Percentiles rank a stretch among this genome's conserved stretches.
Evolutionary conservation across 1,284 basidiomycete genomes (phyloP).

Genomic region (Apiotrichum brassicae): DNA sequence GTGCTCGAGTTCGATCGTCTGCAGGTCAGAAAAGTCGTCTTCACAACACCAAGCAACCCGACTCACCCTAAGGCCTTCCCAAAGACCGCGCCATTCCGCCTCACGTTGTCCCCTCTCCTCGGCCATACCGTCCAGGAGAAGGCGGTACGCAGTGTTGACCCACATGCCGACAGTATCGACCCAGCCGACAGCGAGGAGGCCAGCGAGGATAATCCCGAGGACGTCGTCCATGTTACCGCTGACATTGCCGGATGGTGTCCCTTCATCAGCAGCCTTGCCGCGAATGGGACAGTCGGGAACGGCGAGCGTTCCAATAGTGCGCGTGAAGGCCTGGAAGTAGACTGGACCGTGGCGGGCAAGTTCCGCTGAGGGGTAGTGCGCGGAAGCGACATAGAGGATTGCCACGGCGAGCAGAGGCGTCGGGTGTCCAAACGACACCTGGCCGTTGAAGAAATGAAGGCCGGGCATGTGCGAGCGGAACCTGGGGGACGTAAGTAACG

Average conservation of each 20-base stretch:
- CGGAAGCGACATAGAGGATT: conserved; percentile 18
- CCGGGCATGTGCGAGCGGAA: conserved; percentile 24
- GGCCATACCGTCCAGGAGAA: conserved; percentile 20
- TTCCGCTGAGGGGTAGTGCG: conserved; percentile 14
- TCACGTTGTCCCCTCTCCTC: conserved; percentile 14
- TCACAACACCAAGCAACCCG: background rate
- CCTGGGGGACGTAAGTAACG: background rate
- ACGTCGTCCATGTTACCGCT: conserved; percentile 21
- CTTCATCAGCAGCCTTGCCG: background rate
- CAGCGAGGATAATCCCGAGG: conserved; percentile 19
- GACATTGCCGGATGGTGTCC: conserved; percentile 1
- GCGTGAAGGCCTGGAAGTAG: conserved; percentile 17
- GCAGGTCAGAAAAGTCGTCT: background rate
- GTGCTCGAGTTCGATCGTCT: conserved; percentile 24
- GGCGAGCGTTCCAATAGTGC: conserved; percentile 13
- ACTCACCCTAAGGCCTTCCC: conserved; percentile 22
- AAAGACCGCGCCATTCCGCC: conserved; percentile 19
- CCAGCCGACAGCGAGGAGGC: conserved; percentile 20
- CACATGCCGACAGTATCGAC: conserved; percentile 23
- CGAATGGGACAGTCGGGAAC: conserved; percentile 14
- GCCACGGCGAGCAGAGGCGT: conserved; percentile 19
- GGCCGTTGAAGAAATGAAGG: conserved; percentile 20
- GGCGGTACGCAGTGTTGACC: conserved; percentile 18
- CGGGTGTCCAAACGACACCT: conserved; percentile 20
- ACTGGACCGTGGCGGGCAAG: conserved; percentile 14